A percentile compares a stretch with the other conserved stretches of the same genome.
These are phyloP conservation scores for Didymellaceae sp. DNA, from an alignment of 2,329 filamentous ascomycete genomes.

Conservation along the genomic window DNA sequence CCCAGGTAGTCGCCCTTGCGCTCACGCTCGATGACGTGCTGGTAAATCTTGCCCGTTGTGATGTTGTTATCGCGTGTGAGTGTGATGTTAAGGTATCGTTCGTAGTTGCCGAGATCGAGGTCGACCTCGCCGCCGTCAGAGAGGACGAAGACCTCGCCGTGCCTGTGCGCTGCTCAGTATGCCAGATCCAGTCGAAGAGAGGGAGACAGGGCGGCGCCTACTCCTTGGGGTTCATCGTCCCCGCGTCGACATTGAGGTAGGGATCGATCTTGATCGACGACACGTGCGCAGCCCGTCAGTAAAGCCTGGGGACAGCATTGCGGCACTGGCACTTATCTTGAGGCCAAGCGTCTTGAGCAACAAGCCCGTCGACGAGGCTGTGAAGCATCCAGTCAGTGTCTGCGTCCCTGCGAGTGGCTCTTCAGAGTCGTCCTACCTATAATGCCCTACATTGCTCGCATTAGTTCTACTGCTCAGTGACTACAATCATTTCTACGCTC, in stretches of 20 bases:
- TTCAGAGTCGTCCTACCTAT: conserved; percentile 69
- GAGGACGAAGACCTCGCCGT: conserved; percentile 89
- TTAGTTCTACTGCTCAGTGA: conserved; percentile 33
- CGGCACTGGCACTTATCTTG: conserved; percentile 64
- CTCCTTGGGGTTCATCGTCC: conserved; percentile 72
- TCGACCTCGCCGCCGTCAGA: conserved; percentile 81
- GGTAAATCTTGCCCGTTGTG: conserved; percentile 96
- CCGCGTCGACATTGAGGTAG: conserved; percentile 79
- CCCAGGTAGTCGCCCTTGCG: conserved; percentile 81
- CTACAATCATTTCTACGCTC: conserved; percentile 30
- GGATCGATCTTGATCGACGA: conserved; percentile 74
- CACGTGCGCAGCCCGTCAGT: conserved; percentile 57
- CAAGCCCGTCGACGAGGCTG: conserved; percentile 74
- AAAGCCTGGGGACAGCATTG: conserved; percentile 19
- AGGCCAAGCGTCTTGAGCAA: conserved; percentile 81
- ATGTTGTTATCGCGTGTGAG: conserved; percentile 91
- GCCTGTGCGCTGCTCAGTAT: conserved; percentile 56
- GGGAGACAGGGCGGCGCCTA: conserved; percentile 40
- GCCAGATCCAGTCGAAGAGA: not conserved
- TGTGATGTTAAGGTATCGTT: conserved; percentile 81
- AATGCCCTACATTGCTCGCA: conserved; percentile 59
- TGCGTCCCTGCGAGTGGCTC: not conserved
- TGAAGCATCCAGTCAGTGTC: conserved; percentile 38
- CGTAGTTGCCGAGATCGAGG: conserved; percentile 78
- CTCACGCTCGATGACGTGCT: conserved; percentile 81